Evolutionary conservation across 2,329 filamentous ascomycete species (phyloP).

Genomic region (Diaporthe vaccinii): DNA sequence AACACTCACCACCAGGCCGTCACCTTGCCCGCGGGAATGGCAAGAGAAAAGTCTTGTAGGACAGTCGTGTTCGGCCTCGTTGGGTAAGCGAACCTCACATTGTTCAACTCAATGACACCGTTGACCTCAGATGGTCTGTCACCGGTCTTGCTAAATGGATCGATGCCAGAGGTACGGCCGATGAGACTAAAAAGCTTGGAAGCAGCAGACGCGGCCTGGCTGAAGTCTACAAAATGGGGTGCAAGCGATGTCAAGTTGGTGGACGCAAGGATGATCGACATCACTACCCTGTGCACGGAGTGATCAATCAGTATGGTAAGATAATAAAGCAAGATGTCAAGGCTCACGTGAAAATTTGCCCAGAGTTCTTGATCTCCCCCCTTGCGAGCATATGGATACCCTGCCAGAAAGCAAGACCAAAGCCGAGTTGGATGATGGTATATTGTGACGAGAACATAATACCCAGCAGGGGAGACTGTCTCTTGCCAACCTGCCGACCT

Average conservation of each 20-base stretch:
- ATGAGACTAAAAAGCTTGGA: constrained; percentile 1
- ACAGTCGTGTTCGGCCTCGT: constrained; percentile 3
- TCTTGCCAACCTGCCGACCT: neutral
- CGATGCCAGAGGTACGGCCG: neutral
- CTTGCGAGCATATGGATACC: constrained; percentile 6
- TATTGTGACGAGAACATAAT: constrained; percentile 13
- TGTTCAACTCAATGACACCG: neutral
- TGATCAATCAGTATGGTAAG: neutral
- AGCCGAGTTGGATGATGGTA: constrained; percentile 1
- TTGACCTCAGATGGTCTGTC: neutral
- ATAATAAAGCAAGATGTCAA: neutral
- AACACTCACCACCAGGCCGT: constrained; percentile 2
- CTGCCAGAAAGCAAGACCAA: constrained; percentile 12
- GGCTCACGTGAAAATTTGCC: neutral
- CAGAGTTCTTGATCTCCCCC: constrained; percentile 1
- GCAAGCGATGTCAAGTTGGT: constrained; percentile 15
- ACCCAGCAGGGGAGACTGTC: neutral
- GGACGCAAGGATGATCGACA: neutral
- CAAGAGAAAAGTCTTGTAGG: constrained; percentile 8
- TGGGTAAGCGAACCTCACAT: neutral
- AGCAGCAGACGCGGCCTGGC: constrained; percentile 6
- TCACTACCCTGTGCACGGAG: neutral
- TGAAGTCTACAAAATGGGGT: constrained; percentile 3
- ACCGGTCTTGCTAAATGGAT: neutral
- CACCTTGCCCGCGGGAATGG: neutral